These are phyloP conservation scores for Cordyceps cicadae DNA, from an alignment of 2,329 filamentous ascomycete genomes.

Conservation along the genomic window DNA sequence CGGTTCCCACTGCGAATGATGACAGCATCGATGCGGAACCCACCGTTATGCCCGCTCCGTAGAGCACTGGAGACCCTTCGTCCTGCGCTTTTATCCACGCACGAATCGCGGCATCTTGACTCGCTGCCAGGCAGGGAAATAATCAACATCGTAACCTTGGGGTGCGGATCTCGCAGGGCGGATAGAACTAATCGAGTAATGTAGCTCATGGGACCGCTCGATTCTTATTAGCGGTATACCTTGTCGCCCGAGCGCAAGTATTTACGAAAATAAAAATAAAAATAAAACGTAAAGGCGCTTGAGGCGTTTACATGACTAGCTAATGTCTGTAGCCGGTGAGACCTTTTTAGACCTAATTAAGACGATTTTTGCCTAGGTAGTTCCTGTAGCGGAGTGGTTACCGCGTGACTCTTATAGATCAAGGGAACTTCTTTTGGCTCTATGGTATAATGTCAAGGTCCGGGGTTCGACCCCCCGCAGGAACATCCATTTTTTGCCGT, in stretches of 20 bases:
- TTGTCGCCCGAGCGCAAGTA: neutral
- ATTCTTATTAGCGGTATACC: no score
- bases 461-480: conserved; percentile 23
- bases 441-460: conserved; percentile 22
- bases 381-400: conserved; percentile 24
- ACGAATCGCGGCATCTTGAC: neutral
- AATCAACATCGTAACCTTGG: neutral
- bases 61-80: neutral
- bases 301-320: conserved; percentile 8
- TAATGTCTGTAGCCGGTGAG: neutral
- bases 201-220: neutral
- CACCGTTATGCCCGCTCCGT: neutral
- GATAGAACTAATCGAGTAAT: neutral
- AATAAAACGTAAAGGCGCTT: neutral
- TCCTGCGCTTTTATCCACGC: neutral
- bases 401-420: conserved; percentile 19
- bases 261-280: neutral
- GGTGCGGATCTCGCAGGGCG: conserved; percentile 6
- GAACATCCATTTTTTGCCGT: conserved; percentile 15
- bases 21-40: neutral
- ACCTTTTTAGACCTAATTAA: conserved; percentile 6
- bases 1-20: neutral
- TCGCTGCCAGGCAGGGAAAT: neutral
- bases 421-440: conserved; percentile 11
- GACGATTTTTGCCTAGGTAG: conserved; percentile 3